phyloP scores from a whole-genome alignment of 2,329 filamentous ascomycete species.

The Juglanconis oblonga region DNA sequence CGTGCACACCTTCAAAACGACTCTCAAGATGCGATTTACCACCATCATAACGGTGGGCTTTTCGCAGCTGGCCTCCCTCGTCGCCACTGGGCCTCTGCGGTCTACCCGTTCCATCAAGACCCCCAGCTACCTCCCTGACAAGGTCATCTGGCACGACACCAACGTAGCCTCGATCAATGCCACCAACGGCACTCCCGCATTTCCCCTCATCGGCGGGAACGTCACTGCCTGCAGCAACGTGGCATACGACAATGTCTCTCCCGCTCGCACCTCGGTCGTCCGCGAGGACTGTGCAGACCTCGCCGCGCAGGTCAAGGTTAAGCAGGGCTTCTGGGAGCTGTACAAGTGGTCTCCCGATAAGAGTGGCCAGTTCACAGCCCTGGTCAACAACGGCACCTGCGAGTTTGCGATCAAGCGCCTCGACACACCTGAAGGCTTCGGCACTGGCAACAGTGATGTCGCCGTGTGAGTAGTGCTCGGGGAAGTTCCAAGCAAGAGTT shows the following conservation, averaged over 20 bases:
- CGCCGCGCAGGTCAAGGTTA: neutral
- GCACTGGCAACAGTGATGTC: neutral
- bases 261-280: constrained; percentile 2
- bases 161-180: neutral
- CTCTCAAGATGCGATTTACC: neutral
- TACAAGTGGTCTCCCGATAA: neutral
- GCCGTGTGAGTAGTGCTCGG: neutral
- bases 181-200: neutral
- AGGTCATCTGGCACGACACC: neutral
- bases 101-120: neutral
- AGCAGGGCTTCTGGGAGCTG: constrained; percentile 3
- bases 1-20: neutral
- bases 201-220: neutral
- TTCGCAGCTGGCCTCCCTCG: neutral
- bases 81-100: neutral
- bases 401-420: constrained; percentile 7
- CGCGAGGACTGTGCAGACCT: constrained; percentile 1
- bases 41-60: neutral
- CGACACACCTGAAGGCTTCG: neutral
- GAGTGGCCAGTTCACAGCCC: neutral
- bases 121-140: neutral
- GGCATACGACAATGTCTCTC: constrained; percentile 1
- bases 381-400: constrained; percentile 9
- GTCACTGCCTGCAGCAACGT: constrained; percentile 2
- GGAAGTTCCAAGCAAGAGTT: neutral